A percentile compares a stretch with the other conserved stretches of the same genome.
phyloP scores from a whole-genome alignment of 257 asterid species.

The Salvia rosmarinus region DNA sequence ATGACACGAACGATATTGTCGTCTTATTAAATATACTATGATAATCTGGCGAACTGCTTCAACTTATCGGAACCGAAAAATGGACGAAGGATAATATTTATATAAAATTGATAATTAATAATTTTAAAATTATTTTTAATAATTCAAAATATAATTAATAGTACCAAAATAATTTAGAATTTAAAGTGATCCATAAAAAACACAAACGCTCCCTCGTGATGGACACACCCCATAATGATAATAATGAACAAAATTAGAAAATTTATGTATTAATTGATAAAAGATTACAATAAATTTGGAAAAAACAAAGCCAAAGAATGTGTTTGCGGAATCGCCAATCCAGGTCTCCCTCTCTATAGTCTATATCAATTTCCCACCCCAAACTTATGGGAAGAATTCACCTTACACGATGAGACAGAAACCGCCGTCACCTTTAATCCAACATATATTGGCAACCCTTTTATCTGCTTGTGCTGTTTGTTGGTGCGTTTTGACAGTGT shows the following conservation, averaged over 20 bases:
- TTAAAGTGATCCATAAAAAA: no score
- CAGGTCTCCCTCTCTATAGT: constrained; percentile 30
- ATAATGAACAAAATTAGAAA: no score
- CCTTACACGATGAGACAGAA: constrained; percentile 29
- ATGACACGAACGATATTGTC: no score
- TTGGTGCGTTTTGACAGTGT: constrained; percentile 28
- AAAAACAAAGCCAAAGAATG: neutral
- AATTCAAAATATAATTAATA: no score
- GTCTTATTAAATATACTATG: no score
- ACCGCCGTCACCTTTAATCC: neutral
- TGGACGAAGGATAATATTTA: no score
- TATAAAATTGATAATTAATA: no score
- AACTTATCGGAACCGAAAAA: no score
- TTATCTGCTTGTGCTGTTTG: constrained; percentile 12
- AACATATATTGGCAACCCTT: neutral
- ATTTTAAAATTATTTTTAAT: no score
- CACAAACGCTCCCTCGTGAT: neutral
- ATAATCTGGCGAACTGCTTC: no score
- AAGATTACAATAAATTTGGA: neutral
- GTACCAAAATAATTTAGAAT: no score
- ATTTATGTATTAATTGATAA: no score
- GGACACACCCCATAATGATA: neutral
- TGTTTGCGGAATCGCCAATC: constrained; percentile 31
- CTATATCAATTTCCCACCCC: constrained; percentile 33
- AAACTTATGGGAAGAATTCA: constrained; percentile 23